phyloP scores from a whole-genome alignment of 2,329 filamentous ascomycete genomes.

The Coleophoma eucalyptorum region DNA sequence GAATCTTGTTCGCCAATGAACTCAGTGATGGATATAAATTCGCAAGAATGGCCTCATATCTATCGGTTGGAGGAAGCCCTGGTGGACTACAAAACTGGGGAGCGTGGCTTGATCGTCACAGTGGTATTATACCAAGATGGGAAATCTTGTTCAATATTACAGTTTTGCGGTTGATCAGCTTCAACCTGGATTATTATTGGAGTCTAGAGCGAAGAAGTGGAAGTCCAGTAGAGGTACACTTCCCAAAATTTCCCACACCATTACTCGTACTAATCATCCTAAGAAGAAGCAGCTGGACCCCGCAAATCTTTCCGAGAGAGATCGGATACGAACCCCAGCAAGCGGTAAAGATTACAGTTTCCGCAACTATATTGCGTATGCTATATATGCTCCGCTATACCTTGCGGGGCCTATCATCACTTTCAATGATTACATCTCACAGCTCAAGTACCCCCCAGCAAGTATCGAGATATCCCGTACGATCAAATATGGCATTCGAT shows the following conservation, averaged over 20 bases:
- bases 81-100: constrained; percentile 44
- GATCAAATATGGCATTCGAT: constrained; percentile 77
- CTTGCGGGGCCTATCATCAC: constrained; percentile 90
- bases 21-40: constrained; percentile 74
- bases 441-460: constrained; percentile 68
- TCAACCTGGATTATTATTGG: constrained; percentile 98
- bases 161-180: constrained; percentile 87
- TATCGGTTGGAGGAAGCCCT: constrained; percentile 30
- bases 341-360: constrained; percentile 68
- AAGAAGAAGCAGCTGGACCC: constrained; percentile 99
- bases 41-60: constrained; percentile 52
- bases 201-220: constrained; percentile 60
- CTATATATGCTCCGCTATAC: constrained; percentile 89
- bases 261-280: constrained; percentile 54
- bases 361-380: constrained; percentile 85
- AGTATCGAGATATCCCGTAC: constrained; percentile 71
- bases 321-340: constrained; percentile 77
- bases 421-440: constrained; percentile 96
- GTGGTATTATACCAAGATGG: constrained; percentile 86
- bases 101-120: constrained; percentile 69
- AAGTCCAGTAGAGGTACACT: constrained; percentile 74
- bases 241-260: neutral
- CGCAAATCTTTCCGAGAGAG: constrained; percentile 79
- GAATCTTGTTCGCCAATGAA: constrained; percentile 86
- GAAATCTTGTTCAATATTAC: constrained; percentile 98